Evolutionary conservation across 2,329 filamentous ascomycete genomes (phyloP), one percentile per base, ranked within the genome.

Genomic region (Colletotrichum ledebouriae): DNA sequence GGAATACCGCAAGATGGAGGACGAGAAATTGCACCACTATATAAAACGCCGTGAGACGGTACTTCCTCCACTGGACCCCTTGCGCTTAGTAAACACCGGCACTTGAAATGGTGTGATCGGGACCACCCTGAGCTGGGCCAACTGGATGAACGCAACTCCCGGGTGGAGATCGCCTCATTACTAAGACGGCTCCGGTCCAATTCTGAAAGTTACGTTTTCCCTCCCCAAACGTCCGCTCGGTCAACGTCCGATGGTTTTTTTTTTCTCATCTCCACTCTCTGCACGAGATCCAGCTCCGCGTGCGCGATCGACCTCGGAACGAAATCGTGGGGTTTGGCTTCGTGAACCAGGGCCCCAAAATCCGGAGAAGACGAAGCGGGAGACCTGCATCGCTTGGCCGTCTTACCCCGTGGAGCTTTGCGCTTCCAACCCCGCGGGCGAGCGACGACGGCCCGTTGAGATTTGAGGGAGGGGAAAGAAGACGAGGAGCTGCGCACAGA

Each of bases 111-210:
- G 25, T 58, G 55, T 44, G 57, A 47, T 15, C 34, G 52, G 44
- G 52, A 17, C 17, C 17, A 17, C 17, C 17, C 17, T 17, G 17
- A 17, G 17, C 17, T 17, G 17, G 17, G 17, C 29, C 25, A 6
- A 29, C 60, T 68, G 65, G 61, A 68, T 65, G 55, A 65, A 68
- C 65, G 65, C 41, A 68, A 50, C 61, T 68, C 65, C 60, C 41
- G 61, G 12, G 65, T 59, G 65, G 61, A 49, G 53, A 63, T 42
- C 17, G 17, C 17, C 17, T 17, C 34, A 58, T 68, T 53, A 65
- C 52, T 68, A 68, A 68, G 55, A 49, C n/a, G 15, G 33, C 47
- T 22, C 52, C n/a, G 29, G n/a, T 33, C 22, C 22, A 13, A 29
- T 12, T 5, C n/a, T 15, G 11, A 13, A 34, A 37, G 12, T 39